phyloP scores from a whole-genome alignment of 495 filamentous ascomycete genomes.

The Trichoderma reesei region DNA sequence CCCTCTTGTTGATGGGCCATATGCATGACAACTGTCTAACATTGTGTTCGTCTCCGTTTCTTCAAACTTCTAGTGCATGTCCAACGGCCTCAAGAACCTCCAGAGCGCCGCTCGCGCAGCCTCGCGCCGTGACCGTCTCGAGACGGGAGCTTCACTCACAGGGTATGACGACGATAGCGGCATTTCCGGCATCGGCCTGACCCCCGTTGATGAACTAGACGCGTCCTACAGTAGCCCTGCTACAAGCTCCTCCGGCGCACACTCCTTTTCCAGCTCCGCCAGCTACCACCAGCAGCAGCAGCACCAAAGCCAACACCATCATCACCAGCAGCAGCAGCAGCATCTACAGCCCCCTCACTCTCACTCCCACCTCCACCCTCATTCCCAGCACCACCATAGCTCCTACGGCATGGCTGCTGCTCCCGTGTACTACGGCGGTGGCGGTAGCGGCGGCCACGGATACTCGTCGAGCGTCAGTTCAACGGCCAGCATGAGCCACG shows the following conservation, averaged over 20 bases:
- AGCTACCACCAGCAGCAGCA: constrained; percentile 7
- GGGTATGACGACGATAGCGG: constrained; percentile 42
- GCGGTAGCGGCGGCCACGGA: constrained; percentile 23
- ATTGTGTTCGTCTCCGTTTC: neutral
- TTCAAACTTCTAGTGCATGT: constrained; percentile 37
- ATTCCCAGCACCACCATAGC: constrained; percentile 13
- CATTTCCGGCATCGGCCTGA: constrained; percentile 39
- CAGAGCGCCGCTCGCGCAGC: constrained; percentile 42
- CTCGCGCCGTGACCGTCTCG: constrained; percentile 41
- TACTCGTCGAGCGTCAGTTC: constrained; percentile 34
- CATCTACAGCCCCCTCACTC: constrained; percentile 15
- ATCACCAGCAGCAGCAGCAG: constrained; percentile 19
- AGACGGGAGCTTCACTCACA: constrained; percentile 25
- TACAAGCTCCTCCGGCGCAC: constrained; percentile 27
- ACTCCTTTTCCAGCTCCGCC: constrained; percentile 14
- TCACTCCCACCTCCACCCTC: constrained; percentile 21
- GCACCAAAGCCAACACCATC: constrained; percentile 5
- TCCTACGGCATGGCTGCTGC: neutral
- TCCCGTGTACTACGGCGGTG: constrained; percentile 13
- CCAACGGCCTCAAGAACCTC: constrained; percentile 49
- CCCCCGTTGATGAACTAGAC: constrained; percentile 40
- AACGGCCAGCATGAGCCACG: constrained; percentile 19
- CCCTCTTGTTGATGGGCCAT: neutral
- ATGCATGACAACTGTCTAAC: neutral
- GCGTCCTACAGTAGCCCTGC: constrained; percentile 40